Base-by-base conservation (phyloP, 306 rosid species). In the Aeschynomene evenia region DNA sequence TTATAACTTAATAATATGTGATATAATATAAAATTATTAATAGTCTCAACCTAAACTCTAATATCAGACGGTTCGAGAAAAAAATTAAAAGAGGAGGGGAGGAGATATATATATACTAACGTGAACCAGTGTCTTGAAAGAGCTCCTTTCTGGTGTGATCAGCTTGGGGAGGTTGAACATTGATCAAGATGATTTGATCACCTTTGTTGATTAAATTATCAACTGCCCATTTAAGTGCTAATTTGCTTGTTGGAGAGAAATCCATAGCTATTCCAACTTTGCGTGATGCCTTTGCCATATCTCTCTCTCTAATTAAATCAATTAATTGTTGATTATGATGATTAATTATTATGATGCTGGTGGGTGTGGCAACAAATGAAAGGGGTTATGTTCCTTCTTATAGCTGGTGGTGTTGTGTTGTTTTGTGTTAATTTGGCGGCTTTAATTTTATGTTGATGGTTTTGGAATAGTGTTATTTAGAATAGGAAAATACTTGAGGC, bases 221-320 rank as follows among this genome's bases (percentile, higher is more conserved):
- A 39, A 66, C 76, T 0, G 91, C 81, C 91, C 97, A 91, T 77
- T 73, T 77, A 50, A 91, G 82, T 9, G 97, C 97, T 50, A 77
- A 34, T 77, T 86, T 91, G 89, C 93, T 88, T 1, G 86, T 80
- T 24, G 82, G 61, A 12, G 97, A 91, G 75, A 81, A 85, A 28
- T 89, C 96, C 87, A 91, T 77, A n/a, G 85, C 97, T 45, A 91
- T 70, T 9, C 97, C 96, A 46, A 91, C 22, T 2, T 11, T 74
- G 2, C 77, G 80, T 19, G n/a, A n/a, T n/a, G 82, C 61, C 70
- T 89, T 84, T 33, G 59, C 82, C 73, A 82, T n/a, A n/a, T n/a
- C n/a, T n/a, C n/a, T n/a, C n/a, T 82, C 19, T 74, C 70, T 50
- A 4, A 39, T n/a, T n/a, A n/a, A n/a, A n/a, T n/a, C n/a, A 9